These are phyloP conservation scores for Naematelia aurantialba DNA, from an alignment of 768 basidiomycete species.

Conservation along the genomic window DNA sequence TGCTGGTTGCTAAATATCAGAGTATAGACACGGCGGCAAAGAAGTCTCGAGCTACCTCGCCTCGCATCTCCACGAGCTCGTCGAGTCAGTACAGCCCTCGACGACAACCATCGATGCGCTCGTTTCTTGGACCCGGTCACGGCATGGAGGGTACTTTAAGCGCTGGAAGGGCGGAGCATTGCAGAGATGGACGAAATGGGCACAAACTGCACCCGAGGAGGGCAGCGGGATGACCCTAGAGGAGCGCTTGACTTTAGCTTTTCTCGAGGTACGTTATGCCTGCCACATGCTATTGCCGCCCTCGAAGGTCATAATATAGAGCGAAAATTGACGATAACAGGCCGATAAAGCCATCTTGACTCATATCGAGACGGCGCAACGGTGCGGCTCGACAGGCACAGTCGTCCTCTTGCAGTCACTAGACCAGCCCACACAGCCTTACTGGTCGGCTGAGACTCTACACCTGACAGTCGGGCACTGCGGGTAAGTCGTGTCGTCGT, in stretches of 20 bases:
- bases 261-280: slow-evolving; percentile 68
- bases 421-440: slow-evolving; percentile 70
- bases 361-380: slow-evolving; percentile 62
- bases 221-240: slow-evolving; percentile 62
- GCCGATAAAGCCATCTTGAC: slow-evolving; percentile 70
- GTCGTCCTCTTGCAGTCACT: slow-evolving; percentile 86
- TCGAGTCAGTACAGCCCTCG: slow-evolving; percentile 70
- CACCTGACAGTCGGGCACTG: slow-evolving; percentile 87
- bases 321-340: no score
- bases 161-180: slow-evolving; percentile 79
- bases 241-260: slow-evolving; percentile 78
- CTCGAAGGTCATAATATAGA: no score
- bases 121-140: slow-evolving; percentile 22
- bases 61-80: slow-evolving; percentile 76
- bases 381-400: slow-evolving; percentile 86
- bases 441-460: slow-evolving; percentile 71
- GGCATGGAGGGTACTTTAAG: slow-evolving; percentile 71
- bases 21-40: slow-evolving; percentile 79
- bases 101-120: slow-evolving; percentile 41
- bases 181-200: slow-evolving; percentile 41
- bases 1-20: no score
- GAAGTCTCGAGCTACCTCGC: slow-evolving; percentile 80
- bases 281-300: no score
- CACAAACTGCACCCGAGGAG: slow-evolving; percentile 13
- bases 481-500: slow-evolving; percentile 59